Conservation (phyloP, 495 filamentous ascomycete species). For the Penicillium simplicissimum region DNA sequence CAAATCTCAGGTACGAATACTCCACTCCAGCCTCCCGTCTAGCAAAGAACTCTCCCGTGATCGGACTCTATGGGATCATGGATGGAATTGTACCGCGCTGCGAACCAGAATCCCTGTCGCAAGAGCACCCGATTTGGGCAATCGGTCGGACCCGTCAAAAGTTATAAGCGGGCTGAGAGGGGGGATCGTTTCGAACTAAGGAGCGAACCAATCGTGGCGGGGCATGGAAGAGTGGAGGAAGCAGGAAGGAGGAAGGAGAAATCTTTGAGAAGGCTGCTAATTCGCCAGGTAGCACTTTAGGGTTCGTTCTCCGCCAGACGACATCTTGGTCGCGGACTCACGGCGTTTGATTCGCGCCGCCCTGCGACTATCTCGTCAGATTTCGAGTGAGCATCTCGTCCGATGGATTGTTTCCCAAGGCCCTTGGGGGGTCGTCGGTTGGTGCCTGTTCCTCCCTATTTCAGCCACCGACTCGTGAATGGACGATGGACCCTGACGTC, state of each 20-base stretch:
- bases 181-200: neutral
- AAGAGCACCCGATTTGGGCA: slow-evolving; percentile 16
- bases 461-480: slow-evolving; percentile 20
- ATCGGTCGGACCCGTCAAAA: slow-evolving; percentile 20
- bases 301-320: slow-evolving; percentile 9
- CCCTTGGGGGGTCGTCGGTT: slow-evolving; percentile 7
- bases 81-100: neutral
- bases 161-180: neutral
- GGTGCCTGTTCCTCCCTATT: slow-evolving; percentile 32
- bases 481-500: slow-evolving; percentile 1
- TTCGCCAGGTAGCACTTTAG: slow-evolving; percentile 27
- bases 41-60: neutral
- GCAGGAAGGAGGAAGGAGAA: neutral
- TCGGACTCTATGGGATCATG: no score
- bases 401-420: neutral
- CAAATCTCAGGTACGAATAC: neutral
- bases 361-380: slow-evolving; percentile 8
- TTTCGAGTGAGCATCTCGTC: neutral
- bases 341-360: slow-evolving; percentile 3
- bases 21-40: neutral
- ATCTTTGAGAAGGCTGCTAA: neutral
- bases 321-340: neutral
- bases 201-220: neutral
- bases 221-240: neutral
- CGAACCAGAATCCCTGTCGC: slow-evolving; percentile 5